Percentiles rank a stretch among this genome's conserved stretches.
Conservation (phyloP, 139 green algal genomes). For the Asterochloris erici region DNA sequence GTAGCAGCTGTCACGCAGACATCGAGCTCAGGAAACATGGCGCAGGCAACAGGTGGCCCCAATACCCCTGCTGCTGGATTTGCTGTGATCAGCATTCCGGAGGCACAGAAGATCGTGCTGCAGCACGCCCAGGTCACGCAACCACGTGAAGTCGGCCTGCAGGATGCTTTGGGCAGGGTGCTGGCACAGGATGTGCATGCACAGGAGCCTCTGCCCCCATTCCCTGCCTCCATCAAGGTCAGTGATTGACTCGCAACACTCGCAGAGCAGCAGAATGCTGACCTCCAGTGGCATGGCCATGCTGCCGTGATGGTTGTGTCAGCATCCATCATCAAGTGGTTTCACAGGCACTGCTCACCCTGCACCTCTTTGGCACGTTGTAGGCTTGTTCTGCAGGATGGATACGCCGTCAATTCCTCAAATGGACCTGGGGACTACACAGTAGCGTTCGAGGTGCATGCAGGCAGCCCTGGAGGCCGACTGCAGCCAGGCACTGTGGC, state of each 20-base stretch:
- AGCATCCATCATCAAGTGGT: background rate
- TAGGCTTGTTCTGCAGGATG: slow-evolving; percentile 62
- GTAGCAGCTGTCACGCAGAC: no score
- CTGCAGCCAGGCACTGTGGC: slow-evolving; percentile 61
- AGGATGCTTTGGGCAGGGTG: slow-evolving; percentile 46
- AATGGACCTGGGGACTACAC: slow-evolving; percentile 79
- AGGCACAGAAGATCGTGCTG: slow-evolving; percentile 70
- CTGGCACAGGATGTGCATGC: slow-evolving; percentile 73
- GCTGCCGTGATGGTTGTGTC: background rate
- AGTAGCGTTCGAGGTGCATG: slow-evolving; percentile 71
- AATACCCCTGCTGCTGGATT: slow-evolving; percentile 51
- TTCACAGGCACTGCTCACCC: background rate
- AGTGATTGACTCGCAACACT: no score
- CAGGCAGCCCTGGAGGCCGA: slow-evolving; percentile 41
- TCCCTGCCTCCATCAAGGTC: slow-evolving; percentile 92
- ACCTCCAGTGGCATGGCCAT: background rate
- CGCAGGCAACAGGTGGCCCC: background rate
- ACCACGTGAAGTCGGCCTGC: slow-evolving; percentile 42
- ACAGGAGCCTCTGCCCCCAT: slow-evolving; percentile 79
- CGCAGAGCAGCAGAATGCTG: background rate
- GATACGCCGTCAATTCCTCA: slow-evolving; percentile 81
- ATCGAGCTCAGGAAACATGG: no score
- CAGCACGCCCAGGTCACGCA: slow-evolving; percentile 41
- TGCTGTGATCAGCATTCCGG: slow-evolving; percentile 77
- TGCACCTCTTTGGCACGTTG: background rate